Evolutionary conservation across 768 basidiomycete species (phyloP), one percentile per base, ranked within the genome.

Genomic region (Lentinus brumalis): DNA sequence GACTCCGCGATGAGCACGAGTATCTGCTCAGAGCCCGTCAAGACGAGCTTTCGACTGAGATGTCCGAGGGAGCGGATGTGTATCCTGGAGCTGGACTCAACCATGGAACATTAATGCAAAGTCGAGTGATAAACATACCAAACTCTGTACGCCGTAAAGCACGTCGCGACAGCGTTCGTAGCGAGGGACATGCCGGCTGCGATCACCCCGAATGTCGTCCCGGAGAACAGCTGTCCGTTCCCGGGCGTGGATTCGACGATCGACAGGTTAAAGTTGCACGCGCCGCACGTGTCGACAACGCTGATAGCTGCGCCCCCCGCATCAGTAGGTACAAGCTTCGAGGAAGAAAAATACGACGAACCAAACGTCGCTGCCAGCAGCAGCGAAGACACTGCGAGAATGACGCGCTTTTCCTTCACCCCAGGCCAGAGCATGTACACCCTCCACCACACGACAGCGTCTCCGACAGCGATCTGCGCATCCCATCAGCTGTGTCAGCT

Each of bases 361-460:
- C 53, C 53, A 12, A 55, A 39, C 4, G 53, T 55, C 12, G 53
- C 40, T 18, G 32, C 29, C 11, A 55, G 38, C 3, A 53, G 53
- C 11, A 45, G 2, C 5, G 35, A 26, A 41, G 41, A 29, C 21
- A 29, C n/a, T 29, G 21, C 46, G 18, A 49, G 46, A 4, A 49
- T 49, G 41, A 41, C 12, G 41, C 15, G 7, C 6, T 30, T n/a
- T 8, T 12, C 46, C 26, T 32, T 30, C 31, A 15, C 29, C 8
- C 30, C 50, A 14, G 31, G 50, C 41, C 42, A 55, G 30, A 55
- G 26, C 26, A 55, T 29, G 31, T 12, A 26, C 26, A 41, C 53
- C 11, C 53, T n/a, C 53, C 53, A 54, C 40, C 53, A 54, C 35
- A 54, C 53, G 53, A 54, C 29, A 4, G 32, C 40, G 26, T 54